These are phyloP conservation scores for Chaetoceros muelleri DNA, from an alignment of 108 stramenopile species.

Conservation along the genomic window DNA sequence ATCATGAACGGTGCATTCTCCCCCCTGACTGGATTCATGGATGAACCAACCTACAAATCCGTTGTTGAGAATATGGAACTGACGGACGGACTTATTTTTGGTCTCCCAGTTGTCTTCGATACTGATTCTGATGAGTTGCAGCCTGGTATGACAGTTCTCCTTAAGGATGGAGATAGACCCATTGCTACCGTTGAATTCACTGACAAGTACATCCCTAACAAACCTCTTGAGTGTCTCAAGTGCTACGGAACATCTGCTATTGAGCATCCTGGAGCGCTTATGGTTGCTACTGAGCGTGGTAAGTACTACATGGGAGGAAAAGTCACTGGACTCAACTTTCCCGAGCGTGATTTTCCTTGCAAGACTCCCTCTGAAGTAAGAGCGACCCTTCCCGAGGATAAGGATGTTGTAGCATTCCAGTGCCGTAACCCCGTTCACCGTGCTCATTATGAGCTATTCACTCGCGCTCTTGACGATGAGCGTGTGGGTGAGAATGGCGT, in stretches of 20 bases:
- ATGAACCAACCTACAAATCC: conserved; percentile 77
- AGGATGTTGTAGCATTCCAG: conserved; percentile 98
- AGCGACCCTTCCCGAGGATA: conserved; percentile 84
- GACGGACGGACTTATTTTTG: conserved; percentile 90
- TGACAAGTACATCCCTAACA: conserved; percentile 91
- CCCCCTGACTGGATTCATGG: conserved; percentile 97
- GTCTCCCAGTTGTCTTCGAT: conserved; percentile 97
- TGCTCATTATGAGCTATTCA: conserved; percentile 99
- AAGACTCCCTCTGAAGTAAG: conserved; percentile 94
- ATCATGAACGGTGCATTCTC: conserved; percentile 98
- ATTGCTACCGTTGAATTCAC: conserved; percentile 93
- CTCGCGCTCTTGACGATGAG: conserved; percentile 93
- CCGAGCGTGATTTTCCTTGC: conserved; percentile 96
- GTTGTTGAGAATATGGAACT: conserved; percentile 92
- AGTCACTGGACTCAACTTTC: conserved; percentile 91
- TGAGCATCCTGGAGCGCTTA: conserved; percentile 95
- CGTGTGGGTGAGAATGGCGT: conserved; percentile 81
- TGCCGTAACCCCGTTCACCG: conserved; percentile 99
- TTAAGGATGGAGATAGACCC: conserved; percentile 89
- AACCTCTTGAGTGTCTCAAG: conserved; percentile 84
- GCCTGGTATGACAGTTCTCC: conserved; percentile 86
- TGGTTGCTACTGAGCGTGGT: conserved; percentile 97
- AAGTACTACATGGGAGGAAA: conserved; percentile 98
- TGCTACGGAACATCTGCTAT: conserved; percentile 96
- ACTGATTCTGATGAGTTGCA: conserved; percentile 83